These are phyloP conservation scores for Cercospora janseana DNA, from an alignment of 2,329 filamentous ascomycete genomes.

Conservation along the genomic window DNA sequence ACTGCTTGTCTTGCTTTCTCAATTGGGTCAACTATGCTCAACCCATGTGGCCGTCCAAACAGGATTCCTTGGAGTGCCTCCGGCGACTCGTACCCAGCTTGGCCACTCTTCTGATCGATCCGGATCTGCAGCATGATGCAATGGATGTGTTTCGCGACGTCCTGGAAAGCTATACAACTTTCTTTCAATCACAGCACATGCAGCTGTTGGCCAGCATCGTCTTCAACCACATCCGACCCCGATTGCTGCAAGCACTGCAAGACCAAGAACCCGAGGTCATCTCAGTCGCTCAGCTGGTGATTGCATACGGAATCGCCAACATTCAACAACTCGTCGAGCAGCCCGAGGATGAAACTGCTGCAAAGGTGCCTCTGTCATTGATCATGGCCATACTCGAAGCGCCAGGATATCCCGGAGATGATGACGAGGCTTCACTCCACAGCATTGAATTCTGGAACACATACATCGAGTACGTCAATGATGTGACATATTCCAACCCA, in stretches of 20 bases:
- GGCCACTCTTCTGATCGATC: constrained; percentile 59
- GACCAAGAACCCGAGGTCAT: constrained; percentile 57
- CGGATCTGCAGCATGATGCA: constrained; percentile 58
- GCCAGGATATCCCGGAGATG: constrained; percentile 65
- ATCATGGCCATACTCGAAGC: constrained; percentile 66
- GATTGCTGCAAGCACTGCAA: constrained; percentile 56
- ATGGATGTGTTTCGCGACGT: constrained; percentile 65
- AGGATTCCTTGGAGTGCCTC: constrained; percentile 58
- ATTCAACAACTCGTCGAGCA: constrained; percentile 59
- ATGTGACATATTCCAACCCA: constrained; percentile 53
- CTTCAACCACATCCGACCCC: constrained; percentile 45
- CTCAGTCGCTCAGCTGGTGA: constrained; percentile 63
- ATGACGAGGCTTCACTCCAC: constrained; percentile 72
- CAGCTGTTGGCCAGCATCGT: constrained; percentile 59
- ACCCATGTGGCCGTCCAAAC: constrained; percentile 57
- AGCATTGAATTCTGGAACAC: constrained; percentile 79
- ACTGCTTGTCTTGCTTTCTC: constrained; percentile 38
- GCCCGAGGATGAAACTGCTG: constrained; percentile 47
- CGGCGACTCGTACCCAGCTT: constrained; percentile 59
- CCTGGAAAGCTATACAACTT: constrained; percentile 62
- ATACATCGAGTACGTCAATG: constrained; percentile 65
- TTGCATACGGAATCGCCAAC: constrained; percentile 67
- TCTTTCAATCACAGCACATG: constrained; percentile 61
- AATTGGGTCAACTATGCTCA: constrained; percentile 75
- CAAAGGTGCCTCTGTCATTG: constrained; percentile 53